Evolutionary conservation across 2,329 filamentous ascomycete species (phyloP).

Genomic region (Monosporascus sp.): DNA sequence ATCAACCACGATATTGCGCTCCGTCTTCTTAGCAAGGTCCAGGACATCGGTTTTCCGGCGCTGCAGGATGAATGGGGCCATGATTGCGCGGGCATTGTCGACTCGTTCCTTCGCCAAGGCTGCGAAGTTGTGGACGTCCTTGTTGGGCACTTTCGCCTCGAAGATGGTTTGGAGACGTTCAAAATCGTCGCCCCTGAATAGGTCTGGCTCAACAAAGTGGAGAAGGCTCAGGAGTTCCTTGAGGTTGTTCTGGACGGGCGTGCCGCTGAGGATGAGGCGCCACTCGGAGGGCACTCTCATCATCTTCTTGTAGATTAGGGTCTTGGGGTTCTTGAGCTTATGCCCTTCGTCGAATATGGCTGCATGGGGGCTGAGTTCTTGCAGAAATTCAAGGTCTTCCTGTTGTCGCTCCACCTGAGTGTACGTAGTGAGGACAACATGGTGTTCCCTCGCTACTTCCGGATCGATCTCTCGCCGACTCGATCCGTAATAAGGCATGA

Average conservation of each 20-base stretch:
- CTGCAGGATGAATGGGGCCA: conserved; percentile 91
- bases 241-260: conserved; percentile 90
- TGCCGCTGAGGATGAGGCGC: conserved; percentile 82
- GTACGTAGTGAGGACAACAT: conserved; percentile 56
- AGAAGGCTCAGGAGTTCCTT: conserved; percentile 86
- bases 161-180: conserved; percentile 84
- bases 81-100: conserved; percentile 78
- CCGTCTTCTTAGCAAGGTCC: conserved; percentile 75
- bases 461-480: conserved; percentile 59
- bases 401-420: conserved; percentile 49
- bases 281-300: conserved; percentile 75
- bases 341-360: conserved; percentile 93
- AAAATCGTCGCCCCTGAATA: conserved; percentile 67
- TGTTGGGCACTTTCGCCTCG: conserved; percentile 82
- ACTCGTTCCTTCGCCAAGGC: conserved; percentile 85
- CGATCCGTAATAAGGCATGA: conserved; percentile 64
- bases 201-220: conserved; percentile 84
- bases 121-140: conserved; percentile 72
- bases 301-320: conserved; percentile 74
- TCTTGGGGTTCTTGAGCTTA: conserved; percentile 82
- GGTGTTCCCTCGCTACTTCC: conserved; percentile 58
- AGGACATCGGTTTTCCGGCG: conserved; percentile 91
- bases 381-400: conserved; percentile 47
- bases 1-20: conserved; percentile 73
- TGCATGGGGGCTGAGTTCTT: conserved; percentile 43